Percentiles rank a stretch among this genome's conserved stretches.
Conservation (phyloP, 2,329 filamentous ascomycete genomes). For the Neurospora crassa region DNA sequence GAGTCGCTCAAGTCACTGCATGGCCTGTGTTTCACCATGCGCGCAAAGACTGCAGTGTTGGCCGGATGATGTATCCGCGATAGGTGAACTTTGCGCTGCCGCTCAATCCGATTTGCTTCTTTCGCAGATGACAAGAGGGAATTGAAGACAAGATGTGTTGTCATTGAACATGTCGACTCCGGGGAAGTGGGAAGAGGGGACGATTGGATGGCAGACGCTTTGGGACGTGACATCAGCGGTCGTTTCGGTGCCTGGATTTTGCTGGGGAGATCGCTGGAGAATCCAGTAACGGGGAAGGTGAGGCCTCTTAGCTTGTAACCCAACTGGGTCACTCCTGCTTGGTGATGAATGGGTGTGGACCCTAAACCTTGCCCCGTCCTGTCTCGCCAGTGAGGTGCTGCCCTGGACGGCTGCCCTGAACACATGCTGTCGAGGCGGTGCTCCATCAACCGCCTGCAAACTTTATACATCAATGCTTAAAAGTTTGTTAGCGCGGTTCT, state of each 20-base stretch:
- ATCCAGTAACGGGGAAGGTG: not conserved
- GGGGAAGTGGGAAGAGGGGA: not conserved
- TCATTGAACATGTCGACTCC: not conserved
- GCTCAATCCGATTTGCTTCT: not conserved
- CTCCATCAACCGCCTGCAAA: not conserved
- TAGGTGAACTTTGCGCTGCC: not conserved
- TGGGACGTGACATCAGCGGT: not conserved
- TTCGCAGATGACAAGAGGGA: not conserved
- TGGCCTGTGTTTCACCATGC: not conserved
- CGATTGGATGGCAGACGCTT: not conserved
- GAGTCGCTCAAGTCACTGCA: not conserved
- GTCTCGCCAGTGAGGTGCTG: not conserved
- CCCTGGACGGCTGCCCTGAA: not conserved
- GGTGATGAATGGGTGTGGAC: not conserved
- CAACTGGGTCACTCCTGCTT: not conserved
- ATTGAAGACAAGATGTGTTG: not conserved
- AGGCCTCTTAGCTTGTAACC: not conserved
- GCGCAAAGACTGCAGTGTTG: not conserved
- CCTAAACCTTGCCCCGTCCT: not conserved
- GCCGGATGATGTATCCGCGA: not conserved
- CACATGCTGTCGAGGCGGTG: not conserved
- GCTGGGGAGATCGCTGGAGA: not conserved
- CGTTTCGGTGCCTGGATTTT: not conserved
- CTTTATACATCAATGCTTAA: no score
- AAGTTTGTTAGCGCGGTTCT: no score